phyloP scores from a whole-genome alignment of 768 basidiomycete species.

The Phaffia australis region DNA sequence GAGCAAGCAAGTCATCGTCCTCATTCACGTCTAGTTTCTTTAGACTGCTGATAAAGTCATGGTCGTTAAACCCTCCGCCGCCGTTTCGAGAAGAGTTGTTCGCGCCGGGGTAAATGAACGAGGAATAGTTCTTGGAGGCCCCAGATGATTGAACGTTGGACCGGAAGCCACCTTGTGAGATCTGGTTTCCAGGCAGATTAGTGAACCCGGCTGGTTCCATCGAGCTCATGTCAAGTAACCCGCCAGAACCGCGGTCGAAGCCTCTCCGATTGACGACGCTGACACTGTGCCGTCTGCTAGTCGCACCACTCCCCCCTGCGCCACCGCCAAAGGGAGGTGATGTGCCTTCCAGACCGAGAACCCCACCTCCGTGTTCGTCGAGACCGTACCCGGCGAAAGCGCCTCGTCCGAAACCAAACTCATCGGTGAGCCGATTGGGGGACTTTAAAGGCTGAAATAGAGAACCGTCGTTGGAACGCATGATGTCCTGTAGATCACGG shows the following conservation, averaged over 20 bases:
- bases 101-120: no score
- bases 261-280: slow-evolving; percentile 16
- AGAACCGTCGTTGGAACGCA: slow-evolving; percentile 2
- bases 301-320: slow-evolving; percentile 12
- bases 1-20: not conserved
- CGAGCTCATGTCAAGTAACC: no score
- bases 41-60: slow-evolving; percentile 18
- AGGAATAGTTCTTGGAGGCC: no score
- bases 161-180: no score
- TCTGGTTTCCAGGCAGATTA: no score
- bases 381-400: slow-evolving; percentile 5
- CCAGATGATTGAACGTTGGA: no score
- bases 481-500: slow-evolving; percentile 19
- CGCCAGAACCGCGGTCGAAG: slow-evolving; percentile 6
- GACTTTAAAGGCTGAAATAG: not conserved
- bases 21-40: slow-evolving; percentile 17
- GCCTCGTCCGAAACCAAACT: slow-evolving; percentile 25
- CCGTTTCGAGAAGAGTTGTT: not conserved
- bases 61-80: slow-evolving; percentile 20
- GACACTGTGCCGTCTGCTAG: slow-evolving; percentile 23
- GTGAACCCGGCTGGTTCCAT: no score
- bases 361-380: slow-evolving; percentile 13
- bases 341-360: slow-evolving; percentile 5
- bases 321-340: not conserved
- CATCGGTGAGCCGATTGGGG: slow-evolving; percentile 19